Evolutionary conservation across 169 alveolate genomes (phyloP), one percentile per base, ranked within the genome.

Genomic region (Cytauxzoon felis): DNA sequence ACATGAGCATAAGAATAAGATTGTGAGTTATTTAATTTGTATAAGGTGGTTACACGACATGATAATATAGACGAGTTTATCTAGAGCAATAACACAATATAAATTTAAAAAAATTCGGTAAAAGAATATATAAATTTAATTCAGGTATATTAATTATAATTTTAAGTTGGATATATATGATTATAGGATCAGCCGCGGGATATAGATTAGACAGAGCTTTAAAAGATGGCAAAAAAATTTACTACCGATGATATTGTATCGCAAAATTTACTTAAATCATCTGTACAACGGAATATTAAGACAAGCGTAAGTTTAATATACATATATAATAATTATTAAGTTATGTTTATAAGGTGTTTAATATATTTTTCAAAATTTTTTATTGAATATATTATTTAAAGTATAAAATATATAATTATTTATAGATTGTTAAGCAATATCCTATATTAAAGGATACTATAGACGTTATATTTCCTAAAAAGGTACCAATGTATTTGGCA

Each of bases 401-500:
- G n/a, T n/a, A n/a, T n/a, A n/a, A n/a, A n/a, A n/a, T n/a, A n/a
- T n/a, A n/a, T n/a, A n/a, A n/a, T 18, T 13, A 8, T 11, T 27
- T 53, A 1, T 49, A 73, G 84, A 73, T 73, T 13, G 70, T 58
- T 2, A 63, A 23, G 24, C 79, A 73, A 23, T 73, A 47, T 33
- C 84, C 84, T 27, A 45, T 27, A 3, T 53, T 73, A 36, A 73
- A 26, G 60, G 79, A 47, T 21, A 76, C 90, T 52, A 51, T 91
- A 72, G 96, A 93, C 38, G 93, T 86, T 33, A 89, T 95, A 16
- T 76, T 93, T 78, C 96, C 98, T 24, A 92, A 92, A 80, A 91
- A 90, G 67, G 87, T 86, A 3, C 59, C 88, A n/a, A 43, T 90
- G 19, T 78, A 80, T 40, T 75, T 88, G 52, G 93, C 94, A 34